These are phyloP conservation scores for Suillus decipiens DNA, from an alignment of 768 basidiomycete species.

Conservation along the genomic window DNA sequence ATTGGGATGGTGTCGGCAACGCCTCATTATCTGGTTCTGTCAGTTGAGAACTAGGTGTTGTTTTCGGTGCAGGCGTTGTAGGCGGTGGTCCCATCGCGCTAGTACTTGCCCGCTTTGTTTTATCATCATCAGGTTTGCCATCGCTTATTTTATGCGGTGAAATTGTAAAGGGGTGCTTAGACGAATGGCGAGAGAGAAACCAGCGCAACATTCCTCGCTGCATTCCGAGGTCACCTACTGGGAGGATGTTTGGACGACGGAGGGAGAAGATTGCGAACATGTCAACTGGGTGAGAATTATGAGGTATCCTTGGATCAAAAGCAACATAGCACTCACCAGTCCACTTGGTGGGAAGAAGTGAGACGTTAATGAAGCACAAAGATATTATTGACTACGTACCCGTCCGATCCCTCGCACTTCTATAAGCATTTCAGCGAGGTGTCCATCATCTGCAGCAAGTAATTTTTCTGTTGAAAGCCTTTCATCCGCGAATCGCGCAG, in stretches of 20 bases:
- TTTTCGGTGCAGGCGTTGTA: slow-evolving; percentile 8
- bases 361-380: slow-evolving; percentile 9
- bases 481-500: slow-evolving; percentile 78
- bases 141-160: slow-evolving; percentile 51
- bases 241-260: slow-evolving; percentile 79
- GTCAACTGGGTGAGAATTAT: slow-evolving; percentile 53
- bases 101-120: not conserved
- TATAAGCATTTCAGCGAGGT: slow-evolving; percentile 72
- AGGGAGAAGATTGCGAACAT: slow-evolving; percentile 94
- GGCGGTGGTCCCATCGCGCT: slow-evolving; percentile 2
- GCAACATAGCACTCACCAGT: slow-evolving; percentile 46
- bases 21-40: slow-evolving; percentile 25
- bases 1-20: slow-evolving; percentile 32
- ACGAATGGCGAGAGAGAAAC: slow-evolving; percentile 64
- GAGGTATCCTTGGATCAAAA: slow-evolving; percentile 8
- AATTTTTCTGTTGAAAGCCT: slow-evolving; percentile 75
- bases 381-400: slow-evolving; percentile 39
- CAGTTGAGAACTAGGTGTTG: not conserved
- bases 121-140: slow-evolving; percentile 9
- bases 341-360: slow-evolving; percentile 43
- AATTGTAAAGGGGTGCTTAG: slow-evolving; percentile 46
- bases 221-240: slow-evolving; percentile 81
- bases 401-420: slow-evolving; percentile 79
- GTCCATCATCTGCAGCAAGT: slow-evolving; percentile 70
- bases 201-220: slow-evolving; percentile 73